Base-by-base conservation (phyloP, 768 basidiomycete genomes). In the Exidia glandulosa region DNA sequence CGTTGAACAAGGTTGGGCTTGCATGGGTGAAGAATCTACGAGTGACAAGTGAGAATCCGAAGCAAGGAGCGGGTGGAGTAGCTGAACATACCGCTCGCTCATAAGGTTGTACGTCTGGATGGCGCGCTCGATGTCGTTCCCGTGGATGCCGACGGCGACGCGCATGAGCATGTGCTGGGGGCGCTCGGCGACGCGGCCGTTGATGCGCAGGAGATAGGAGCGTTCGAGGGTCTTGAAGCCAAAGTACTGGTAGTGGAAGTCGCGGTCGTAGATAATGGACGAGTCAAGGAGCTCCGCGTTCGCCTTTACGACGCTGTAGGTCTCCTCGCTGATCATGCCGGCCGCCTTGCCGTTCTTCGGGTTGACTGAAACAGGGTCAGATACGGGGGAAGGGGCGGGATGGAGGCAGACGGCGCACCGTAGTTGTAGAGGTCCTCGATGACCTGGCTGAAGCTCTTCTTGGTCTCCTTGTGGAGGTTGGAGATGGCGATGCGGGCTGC, bases 121-220 rank as follows among this genome's bases (percentile, higher is more conserved):
- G 54, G 86, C 91, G 33, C 85, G 86, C 25, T 95, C 91, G 59
- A 97, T 81, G 71, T 98, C 89, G 9, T 74, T 69, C 3, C 94
- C 94, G 71, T 98, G 95, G 59, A 99, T 94, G 41, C 95, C 95
- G 52, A 98, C 93, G 52, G 96, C 91, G 60, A 99, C 96, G 72
- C 96, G 94, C 96, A 99, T 98, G 72, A 98, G 87, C 84, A 98
- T 90, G 72, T 98, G 96, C 67, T 98, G 96, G 32, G 96, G 96
- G 36, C 96, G 86, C 72, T 99, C 96, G 45, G 94, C 94, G 54
- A 95, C 91, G 61, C 90, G 89, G 45, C 93, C 92, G 69, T 95
- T 83, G 74, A 98, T 85, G 60, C 94, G 86, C 45, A 99, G 86
- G 5, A 98, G 84, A 73, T 99, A 99, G 1, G 94, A 97, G 32